These are phyloP conservation scores for Eucalyptus cloeziana DNA, from an alignment of 345 rosid species.

Conservation along the genomic window DNA sequence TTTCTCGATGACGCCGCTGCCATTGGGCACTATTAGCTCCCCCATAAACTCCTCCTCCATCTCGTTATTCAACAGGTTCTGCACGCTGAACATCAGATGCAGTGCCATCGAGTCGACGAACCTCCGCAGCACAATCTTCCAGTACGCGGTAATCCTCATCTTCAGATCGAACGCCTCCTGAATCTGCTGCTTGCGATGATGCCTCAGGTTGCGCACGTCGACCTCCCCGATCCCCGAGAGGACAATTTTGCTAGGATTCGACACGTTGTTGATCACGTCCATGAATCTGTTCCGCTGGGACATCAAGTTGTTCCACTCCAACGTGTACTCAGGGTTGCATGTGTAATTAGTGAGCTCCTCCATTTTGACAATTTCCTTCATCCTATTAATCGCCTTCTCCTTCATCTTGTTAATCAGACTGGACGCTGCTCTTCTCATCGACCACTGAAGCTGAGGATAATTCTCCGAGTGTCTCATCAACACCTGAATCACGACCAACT, in stretches of 20 bases:
- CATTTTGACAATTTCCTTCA: constrained; percentile 13
- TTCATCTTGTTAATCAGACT: constrained; percentile 8
- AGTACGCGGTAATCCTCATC: constrained; percentile 14
- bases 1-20: background rate
- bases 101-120: constrained; percentile 9
- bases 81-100: background rate
- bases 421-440: constrained; percentile 1
- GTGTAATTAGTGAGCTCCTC: constrained; percentile 3
- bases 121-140: constrained; percentile 15
- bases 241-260: rapidly evolving
- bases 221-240: constrained; percentile 3
- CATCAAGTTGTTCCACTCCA: constrained; percentile 5
- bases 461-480: background rate
- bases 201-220: background rate
- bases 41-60: background rate
- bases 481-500: background rate
- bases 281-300: background rate
- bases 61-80: constrained; percentile 1
- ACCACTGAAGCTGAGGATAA: constrained; percentile 3
- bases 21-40: background rate
- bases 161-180: constrained; percentile 9
- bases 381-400: constrained; percentile 6
- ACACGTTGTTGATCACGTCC: background rate
- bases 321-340: constrained; percentile 5
- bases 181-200: background rate